Conservation (phyloP, 768 basidiomycete genomes). For the Gautieria morchelliformis region DNA sequence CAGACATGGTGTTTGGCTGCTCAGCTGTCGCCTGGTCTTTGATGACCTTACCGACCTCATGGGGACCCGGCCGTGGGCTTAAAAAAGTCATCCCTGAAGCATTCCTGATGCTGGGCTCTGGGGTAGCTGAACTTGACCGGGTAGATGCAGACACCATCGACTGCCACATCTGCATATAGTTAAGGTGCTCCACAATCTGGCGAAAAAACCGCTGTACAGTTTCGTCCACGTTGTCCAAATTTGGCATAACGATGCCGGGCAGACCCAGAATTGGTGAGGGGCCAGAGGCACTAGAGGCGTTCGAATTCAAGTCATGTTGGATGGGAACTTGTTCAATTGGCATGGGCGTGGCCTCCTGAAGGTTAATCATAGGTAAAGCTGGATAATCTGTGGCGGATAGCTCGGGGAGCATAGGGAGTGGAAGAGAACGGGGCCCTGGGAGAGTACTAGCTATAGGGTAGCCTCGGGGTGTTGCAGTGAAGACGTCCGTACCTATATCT, state of each 20-base stretch:
- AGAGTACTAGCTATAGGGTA: neutral
- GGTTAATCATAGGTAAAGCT: neutral
- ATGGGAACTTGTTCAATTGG: slow-evolving; percentile 9
- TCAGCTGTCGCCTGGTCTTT: neutral
- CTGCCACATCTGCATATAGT: slow-evolving; percentile 52
- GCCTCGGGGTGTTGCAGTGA: neutral
- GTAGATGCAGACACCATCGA: neutral
- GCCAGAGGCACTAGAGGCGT: slow-evolving; percentile 14
- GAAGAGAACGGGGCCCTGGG: neutral
- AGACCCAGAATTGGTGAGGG: neutral
- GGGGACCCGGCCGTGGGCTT: neutral
- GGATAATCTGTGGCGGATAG: neutral
- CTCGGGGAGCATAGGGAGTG: neutral
- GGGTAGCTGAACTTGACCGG: neutral
- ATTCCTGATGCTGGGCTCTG: neutral
- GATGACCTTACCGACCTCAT: neutral
- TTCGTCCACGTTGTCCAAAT: slow-evolving; percentile 31
- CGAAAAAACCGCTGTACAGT: slow-evolving; percentile 78
- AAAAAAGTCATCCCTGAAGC: neutral
- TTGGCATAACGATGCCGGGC: neutral
- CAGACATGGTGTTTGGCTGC: neutral
- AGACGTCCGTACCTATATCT: neutral
- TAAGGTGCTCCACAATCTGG: slow-evolving; percentile 74
- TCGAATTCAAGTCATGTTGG: neutral
- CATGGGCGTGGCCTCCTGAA: neutral